Conservation (phyloP, 257 asterid species). For the Solanum lignicaule region DNA sequence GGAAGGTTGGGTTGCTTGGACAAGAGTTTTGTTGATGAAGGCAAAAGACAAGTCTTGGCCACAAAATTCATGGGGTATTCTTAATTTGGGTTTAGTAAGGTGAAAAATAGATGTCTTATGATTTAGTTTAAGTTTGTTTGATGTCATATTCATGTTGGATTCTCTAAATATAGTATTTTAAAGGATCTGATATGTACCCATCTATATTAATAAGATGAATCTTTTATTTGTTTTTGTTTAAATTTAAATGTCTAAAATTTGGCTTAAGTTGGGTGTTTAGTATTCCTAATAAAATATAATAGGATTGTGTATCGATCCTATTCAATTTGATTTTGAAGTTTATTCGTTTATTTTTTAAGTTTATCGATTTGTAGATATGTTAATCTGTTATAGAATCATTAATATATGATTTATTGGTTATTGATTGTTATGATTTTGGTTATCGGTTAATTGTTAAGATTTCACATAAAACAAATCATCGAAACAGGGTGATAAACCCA, state of each 20-base stretch:
- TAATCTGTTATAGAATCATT: too few species aligned
- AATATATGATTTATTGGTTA: too few species aligned
- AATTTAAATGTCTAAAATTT: neutral
- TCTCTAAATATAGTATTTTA: neutral
- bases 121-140: neutral
- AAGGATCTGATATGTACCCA: accelerated
- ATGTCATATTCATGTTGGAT: neutral
- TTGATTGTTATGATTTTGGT: too few species aligned
- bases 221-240: neutral
- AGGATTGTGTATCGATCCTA: neutral
- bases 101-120: neutral
- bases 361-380: neutral
- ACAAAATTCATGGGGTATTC: constrained; percentile 42
- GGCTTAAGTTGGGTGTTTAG: neutral
- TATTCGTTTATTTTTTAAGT: too few species aligned
- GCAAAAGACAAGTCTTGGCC: constrained; percentile 72
- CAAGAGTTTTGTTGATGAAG: constrained; percentile 53
- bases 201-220: too few species aligned
- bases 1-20: constrained; percentile 93
- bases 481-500: too few species aligned
- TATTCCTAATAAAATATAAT: neutral
- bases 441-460: too few species aligned
- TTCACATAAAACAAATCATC: too few species aligned
- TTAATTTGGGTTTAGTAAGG: constrained; percentile 60
- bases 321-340: too few species aligned